Conservation (phyloP, 768 basidiomycete genomes). For the Rhodotorula taiwanensis region DNA sequence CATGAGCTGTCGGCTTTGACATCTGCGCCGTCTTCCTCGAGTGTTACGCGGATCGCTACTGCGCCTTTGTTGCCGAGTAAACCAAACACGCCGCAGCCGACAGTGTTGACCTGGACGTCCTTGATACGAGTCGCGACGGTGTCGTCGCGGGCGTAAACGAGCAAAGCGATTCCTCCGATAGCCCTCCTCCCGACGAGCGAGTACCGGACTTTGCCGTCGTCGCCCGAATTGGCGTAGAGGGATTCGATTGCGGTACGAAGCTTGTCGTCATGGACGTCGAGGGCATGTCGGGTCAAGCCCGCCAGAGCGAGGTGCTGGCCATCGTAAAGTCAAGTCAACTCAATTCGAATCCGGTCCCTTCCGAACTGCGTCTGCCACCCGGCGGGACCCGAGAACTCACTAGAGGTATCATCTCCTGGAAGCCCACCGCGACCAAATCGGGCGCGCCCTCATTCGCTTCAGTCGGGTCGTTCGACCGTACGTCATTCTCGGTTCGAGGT, state of each 20-base stretch:
- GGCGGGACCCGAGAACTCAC: slow-evolving; percentile 70
- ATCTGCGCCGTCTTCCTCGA: slow-evolving; percentile 51
- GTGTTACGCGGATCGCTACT: slow-evolving; percentile 75
- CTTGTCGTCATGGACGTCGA: slow-evolving; percentile 25
- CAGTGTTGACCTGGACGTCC: slow-evolving; percentile 69
- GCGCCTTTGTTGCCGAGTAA: slow-evolving; percentile 95
- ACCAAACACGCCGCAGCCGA: slow-evolving; percentile 59
- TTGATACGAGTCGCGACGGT: slow-evolving; percentile 52
- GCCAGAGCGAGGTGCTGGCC: slow-evolving; percentile 51
- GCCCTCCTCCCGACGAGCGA: slow-evolving; percentile 69
- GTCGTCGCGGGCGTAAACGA: slow-evolving; percentile 76
- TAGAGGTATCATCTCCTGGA: slow-evolving; percentile 86
- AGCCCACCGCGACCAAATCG: slow-evolving; percentile 81
- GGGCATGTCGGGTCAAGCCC: slow-evolving; percentile 47
- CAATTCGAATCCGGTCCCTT: slow-evolving; percentile 5
- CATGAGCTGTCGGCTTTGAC: slow-evolving; percentile 1
- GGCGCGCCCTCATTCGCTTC: slow-evolving; percentile 51
- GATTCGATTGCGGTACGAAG: slow-evolving; percentile 8
- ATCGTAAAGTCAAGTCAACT: slow-evolving; percentile 66
- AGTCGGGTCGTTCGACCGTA: slow-evolving; percentile 38
- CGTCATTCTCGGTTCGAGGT: slow-evolving; percentile 61
- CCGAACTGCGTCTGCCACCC: no score
- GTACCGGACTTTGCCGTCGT: slow-evolving; percentile 48
- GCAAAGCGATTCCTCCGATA: slow-evolving; percentile 77
- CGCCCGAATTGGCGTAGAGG: slow-evolving; percentile 52